Evolutionary conservation across 768 basidiomycete genomes (phyloP).

Genomic region (Pleurotus citrinopileatus): DNA sequence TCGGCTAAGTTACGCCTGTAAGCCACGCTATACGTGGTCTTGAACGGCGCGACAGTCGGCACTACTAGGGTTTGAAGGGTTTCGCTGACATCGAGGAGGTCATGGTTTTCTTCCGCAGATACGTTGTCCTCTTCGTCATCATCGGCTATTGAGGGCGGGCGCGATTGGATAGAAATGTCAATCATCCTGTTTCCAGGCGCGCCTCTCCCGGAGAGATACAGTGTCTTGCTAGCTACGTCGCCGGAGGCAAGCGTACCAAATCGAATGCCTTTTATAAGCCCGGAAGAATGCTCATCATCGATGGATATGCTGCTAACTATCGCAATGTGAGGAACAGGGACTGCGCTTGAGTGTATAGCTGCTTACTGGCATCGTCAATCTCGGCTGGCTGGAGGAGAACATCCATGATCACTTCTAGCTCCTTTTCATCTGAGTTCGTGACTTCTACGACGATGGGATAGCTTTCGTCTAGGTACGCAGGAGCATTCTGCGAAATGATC

Average conservation of each 20-base stretch:
- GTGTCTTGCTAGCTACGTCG: conserved; percentile 51
- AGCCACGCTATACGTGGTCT: conserved; percentile 45
- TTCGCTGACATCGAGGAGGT: conserved; percentile 46
- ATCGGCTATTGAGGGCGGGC: conserved; percentile 22
- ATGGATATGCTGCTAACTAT: conserved; percentile 61
- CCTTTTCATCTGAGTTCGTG: conserved; percentile 66
- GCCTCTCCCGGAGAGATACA: conserved; percentile 62
- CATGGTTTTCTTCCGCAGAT: conserved; percentile 19
- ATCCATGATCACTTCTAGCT: conserved; percentile 68
- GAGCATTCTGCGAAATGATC: conserved; percentile 53
- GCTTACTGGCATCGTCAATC: conserved; percentile 66
- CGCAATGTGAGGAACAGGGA: background rate
- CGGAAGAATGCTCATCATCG: conserved; percentile 61
- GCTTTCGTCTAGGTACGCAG: conserved; percentile 79
- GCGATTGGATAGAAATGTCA: conserved; percentile 79
- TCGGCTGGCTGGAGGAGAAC: conserved; percentile 80
- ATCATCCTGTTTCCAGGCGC: conserved; percentile 68
- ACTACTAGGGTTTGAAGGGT: conserved; percentile 64
- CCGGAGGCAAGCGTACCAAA: conserved; percentile 67
- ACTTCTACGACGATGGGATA: conserved; percentile 73
- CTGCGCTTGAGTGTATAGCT: background rate
- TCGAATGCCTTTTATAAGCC: conserved; percentile 69
- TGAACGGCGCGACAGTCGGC: conserved; percentile 63
- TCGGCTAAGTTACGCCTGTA: conserved; percentile 46
- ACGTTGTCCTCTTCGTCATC: conserved; percentile 16